Percentiles rank a stretch among this genome's conserved stretches.
phyloP scores from a whole-genome alignment of 78 protist species.

The Isochrysis galbana region DNA sequence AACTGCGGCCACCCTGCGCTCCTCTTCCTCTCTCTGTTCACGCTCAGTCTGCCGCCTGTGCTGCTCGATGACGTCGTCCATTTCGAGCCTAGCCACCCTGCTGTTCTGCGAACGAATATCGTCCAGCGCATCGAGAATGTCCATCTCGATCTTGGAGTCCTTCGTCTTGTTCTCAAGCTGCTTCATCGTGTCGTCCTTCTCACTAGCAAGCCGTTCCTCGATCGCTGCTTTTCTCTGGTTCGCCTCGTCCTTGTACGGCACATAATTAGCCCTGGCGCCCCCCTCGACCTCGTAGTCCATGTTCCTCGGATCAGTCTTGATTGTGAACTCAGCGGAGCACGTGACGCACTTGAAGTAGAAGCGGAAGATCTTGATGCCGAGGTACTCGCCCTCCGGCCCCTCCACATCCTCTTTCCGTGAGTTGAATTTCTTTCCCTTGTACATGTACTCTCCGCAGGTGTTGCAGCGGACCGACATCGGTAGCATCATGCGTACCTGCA shows the following conservation, averaged over 20 bases:
- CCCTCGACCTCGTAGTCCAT: constrained; percentile 80
- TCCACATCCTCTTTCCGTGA: constrained; percentile 84
- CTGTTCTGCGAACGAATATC: constrained; percentile 75
- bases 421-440: constrained; percentile 89
- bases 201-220: background rate
- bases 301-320: constrained; percentile 91
- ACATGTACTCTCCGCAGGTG: constrained; percentile 90
- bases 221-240: background rate
- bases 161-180: constrained; percentile 50
- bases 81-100: background rate
- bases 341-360: constrained; percentile 64
- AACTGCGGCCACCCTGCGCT: background rate
- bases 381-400: constrained; percentile 78
- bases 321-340: constrained; percentile 83
- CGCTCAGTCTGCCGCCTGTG: background rate
- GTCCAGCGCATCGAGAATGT: constrained; percentile 86
- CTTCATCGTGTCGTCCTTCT: background rate
- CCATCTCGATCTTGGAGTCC: constrained; percentile 89
- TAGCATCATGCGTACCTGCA: constrained; percentile 95
- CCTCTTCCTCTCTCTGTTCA: background rate
- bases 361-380: constrained; percentile 82
- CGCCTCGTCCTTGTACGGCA: constrained; percentile 74
- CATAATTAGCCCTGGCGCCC: constrained; percentile 80
- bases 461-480: constrained; percentile 91
- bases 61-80: background rate